Evolutionary conservation across 2,329 filamentous ascomycete genomes (phyloP).

Genomic region (Malbranchea zuffiana): DNA sequence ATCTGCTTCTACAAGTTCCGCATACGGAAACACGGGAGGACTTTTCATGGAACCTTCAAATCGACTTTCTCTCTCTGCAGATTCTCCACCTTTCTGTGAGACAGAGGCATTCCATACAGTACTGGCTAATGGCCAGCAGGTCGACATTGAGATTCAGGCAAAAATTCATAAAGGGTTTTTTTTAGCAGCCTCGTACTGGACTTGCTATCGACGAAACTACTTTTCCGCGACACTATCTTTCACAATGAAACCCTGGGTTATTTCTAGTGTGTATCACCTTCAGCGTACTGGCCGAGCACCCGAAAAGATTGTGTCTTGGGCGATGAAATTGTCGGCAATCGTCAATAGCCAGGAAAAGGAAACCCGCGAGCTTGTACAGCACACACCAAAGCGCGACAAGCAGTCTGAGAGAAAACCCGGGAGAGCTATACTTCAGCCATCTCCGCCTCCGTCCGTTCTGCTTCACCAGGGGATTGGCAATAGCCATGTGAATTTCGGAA

Average conservation of each 20-base stretch:
- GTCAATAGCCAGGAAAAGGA: slow-evolving; percentile 67
- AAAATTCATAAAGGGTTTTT: slow-evolving; percentile 89
- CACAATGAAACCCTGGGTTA: slow-evolving; percentile 52
- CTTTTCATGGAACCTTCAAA: slow-evolving; percentile 20
- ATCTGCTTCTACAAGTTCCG: slow-evolving; percentile 22
- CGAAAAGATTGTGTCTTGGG: slow-evolving; percentile 59
- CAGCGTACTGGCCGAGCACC: slow-evolving; percentile 35
- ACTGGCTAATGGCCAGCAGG: slow-evolving; percentile 27
- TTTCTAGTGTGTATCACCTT: slow-evolving; percentile 46
- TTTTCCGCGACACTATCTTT: slow-evolving; percentile 78
- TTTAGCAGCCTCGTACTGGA: slow-evolving; percentile 70
- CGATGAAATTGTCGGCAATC: slow-evolving; percentile 74
- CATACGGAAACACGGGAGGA: slow-evolving; percentile 21
- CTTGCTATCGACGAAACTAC: slow-evolving; percentile 85
- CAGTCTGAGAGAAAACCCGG: slow-evolving; percentile 67
- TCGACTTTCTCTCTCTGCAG: slow-evolving; percentile 23
- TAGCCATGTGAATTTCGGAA: slow-evolving; percentile 19
- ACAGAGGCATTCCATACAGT: slow-evolving; percentile 29
- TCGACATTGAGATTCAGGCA: slow-evolving; percentile 64
- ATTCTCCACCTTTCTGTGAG: slow-evolving; percentile 36
- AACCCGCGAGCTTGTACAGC: slow-evolving; percentile 72
- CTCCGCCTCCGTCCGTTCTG: slow-evolving; percentile 43
- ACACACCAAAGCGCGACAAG: slow-evolving; percentile 85
- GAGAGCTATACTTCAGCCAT: slow-evolving; percentile 56
- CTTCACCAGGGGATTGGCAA: slow-evolving; percentile 20